phyloP scores from a whole-genome alignment of 768 basidiomycete genomes.

The Favolaschia claudopus region DNA sequence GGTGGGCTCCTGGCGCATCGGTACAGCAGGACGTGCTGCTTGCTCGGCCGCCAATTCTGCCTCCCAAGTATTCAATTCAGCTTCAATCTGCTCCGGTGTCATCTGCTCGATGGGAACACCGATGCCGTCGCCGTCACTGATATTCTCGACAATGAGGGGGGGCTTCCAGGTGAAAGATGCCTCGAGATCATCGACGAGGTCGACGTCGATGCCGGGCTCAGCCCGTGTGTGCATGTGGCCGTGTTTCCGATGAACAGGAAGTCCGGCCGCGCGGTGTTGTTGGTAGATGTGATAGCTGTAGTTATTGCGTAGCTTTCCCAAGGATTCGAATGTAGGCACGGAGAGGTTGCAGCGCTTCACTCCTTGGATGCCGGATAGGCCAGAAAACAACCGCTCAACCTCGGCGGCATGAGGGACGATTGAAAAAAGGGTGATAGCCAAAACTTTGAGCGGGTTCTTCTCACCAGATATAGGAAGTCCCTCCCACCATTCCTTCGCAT shows the following conservation, averaged over 20 bases:
- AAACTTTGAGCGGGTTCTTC: conserved; percentile 16
- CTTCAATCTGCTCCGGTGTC: too few relatives aligned
- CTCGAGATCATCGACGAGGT: conserved; percentile 19
- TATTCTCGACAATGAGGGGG: neutral
- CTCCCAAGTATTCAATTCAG: too few relatives aligned
- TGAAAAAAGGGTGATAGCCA: conserved; percentile 30
- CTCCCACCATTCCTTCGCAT: conserved; percentile 37
- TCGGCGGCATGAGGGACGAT: conserved; percentile 39
- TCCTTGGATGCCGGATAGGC: conserved; percentile 29
- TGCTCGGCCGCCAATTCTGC: too few relatives aligned
- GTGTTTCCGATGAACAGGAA: too few relatives aligned
- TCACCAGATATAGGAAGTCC: conserved; percentile 12
- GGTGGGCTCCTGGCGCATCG: too few relatives aligned
- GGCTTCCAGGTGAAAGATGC: neutral
- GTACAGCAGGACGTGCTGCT: too few relatives aligned
- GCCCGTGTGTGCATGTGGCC: neutral
- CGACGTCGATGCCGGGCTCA: conserved; percentile 6
- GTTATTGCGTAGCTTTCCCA: conserved; percentile 26
- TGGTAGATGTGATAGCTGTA: neutral
- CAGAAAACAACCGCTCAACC: conserved; percentile 34
- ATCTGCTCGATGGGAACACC: too few relatives aligned
- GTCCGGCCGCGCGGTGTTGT: neutral
- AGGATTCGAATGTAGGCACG: conserved; percentile 22
- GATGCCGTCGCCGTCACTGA: too few relatives aligned
- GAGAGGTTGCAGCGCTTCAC: conserved; percentile 25